Base-by-base conservation (phyloP, 1,284 basidiomycete species). In the Caloboletus firmus region DNA sequence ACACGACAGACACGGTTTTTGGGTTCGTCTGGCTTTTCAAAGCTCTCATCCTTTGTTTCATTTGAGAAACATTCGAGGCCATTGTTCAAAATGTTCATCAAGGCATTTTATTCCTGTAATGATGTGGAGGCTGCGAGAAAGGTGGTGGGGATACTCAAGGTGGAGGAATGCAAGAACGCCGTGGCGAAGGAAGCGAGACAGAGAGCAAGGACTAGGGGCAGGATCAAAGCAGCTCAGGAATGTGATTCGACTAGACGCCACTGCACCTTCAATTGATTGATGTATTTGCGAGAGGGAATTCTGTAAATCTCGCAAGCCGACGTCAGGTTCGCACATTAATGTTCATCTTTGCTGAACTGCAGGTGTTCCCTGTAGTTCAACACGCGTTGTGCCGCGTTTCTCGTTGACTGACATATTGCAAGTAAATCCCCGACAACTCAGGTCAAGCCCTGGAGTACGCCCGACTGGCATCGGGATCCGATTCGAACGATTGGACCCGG, bases 11-110 rank as follows among this genome's bases (percentile, higher is more conserved):
- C 30, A 20, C 61, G 36, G 36, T 36, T 44, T 22, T 48, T 26
- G 35, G 45, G 43, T 42, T 49, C 52, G 2, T 55, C 78, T 13
- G 57, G 65, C 28, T 57, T 78, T 34, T 71, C 76, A 9, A 63
- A 66, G 39, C 54, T 79, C 17, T 52, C 72, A 17, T 50, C 71
- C 26, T 66, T 68, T 43, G 69, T 85, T 46, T 80, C 76, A 7
- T 85, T 83, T 54, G 66, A 71, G 52, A 76, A 72, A 52, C 87
- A 90, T 63, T 76, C 80, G 18, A 71, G 74, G 55, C 87, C 87
- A 30, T 58, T 89, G 67, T 86, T 85, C 70, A 85, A 78, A 71
- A 82, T 83, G 82, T 86, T 89, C 66, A 77, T 86, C 63, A 84
- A 79, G 65, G 82, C 80, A 32, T 78, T 89, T 53, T 78, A 80